phyloP scores from a whole-genome alignment of 192 early-diverging fungal genomes.

The Coemansia biformis region DNA sequence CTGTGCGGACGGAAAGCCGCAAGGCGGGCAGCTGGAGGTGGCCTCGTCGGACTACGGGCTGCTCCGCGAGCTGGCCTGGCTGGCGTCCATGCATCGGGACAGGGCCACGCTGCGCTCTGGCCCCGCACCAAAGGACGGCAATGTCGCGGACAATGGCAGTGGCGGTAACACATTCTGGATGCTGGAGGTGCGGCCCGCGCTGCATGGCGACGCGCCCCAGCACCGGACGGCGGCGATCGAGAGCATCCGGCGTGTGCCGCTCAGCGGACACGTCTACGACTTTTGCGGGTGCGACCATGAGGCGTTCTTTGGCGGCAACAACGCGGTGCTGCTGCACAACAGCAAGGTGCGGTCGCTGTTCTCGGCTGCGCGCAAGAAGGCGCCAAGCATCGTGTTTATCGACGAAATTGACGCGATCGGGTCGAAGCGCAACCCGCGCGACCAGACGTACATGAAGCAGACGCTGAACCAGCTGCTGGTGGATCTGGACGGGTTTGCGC shows the following conservation, averaged over 20 bases:
- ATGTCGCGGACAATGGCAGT: too few relatives aligned
- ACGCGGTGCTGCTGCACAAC: constrained; percentile 50
- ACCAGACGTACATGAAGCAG: constrained; percentile 96
- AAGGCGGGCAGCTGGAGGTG: background rate
- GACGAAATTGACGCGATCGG: constrained; percentile 99
- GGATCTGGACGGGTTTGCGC: constrained; percentile 98
- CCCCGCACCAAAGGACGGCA: too few relatives aligned
- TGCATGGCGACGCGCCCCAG: background rate
- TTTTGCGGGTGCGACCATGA: constrained; percentile 51
- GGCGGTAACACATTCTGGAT: constrained; percentile 1
- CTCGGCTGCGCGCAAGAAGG: constrained; percentile 68
- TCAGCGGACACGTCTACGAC: constrained; percentile 42
- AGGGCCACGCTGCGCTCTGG: constrained; percentile 13
- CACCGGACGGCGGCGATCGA: constrained; percentile 21
- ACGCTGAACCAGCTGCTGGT: constrained; percentile 98
- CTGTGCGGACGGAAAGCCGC: too few relatives aligned
- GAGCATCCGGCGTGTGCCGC: constrained; percentile 32
- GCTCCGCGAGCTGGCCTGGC: constrained; percentile 43
- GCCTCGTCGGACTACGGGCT: constrained; percentile 15
- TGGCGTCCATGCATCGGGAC: constrained; percentile 37
- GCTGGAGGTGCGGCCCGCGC: constrained; percentile 13
- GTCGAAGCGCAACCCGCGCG: constrained; percentile 83
- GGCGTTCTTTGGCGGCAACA: constrained; percentile 51
- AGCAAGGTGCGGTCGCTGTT: constrained; percentile 52
- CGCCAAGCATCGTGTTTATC: constrained; percentile 94